Evolutionary conservation across 257 asterid genomes (phyloP).

Genomic region (Mentha longifolia): DNA sequence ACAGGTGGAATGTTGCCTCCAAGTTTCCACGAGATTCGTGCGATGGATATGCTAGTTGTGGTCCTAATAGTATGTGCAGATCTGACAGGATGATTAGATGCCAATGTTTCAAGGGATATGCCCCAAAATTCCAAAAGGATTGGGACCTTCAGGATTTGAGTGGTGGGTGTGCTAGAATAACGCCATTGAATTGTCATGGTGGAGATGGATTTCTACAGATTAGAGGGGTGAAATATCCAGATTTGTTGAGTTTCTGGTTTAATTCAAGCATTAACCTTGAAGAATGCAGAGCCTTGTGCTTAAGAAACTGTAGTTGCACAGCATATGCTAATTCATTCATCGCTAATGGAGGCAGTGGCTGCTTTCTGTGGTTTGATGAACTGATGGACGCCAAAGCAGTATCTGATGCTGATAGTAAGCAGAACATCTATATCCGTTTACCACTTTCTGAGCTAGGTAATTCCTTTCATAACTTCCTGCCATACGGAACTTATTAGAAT

Average conservation of each 20-base stretch:
- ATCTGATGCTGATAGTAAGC: background rate
- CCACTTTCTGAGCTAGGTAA: slow-evolving; percentile 26
- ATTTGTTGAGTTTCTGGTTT: slow-evolving; percentile 7
- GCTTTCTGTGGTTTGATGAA: slow-evolving; percentile 9
- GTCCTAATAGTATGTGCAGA: slow-evolving; percentile 32
- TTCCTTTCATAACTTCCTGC: background rate
- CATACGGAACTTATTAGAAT: background rate
- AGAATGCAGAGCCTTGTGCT: slow-evolving; percentile 5
- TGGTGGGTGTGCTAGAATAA: slow-evolving; percentile 30
- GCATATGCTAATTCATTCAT: background rate
- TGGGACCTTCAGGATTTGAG: slow-evolving; percentile 29
- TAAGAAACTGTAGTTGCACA: background rate
- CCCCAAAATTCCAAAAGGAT: slow-evolving; percentile 18
- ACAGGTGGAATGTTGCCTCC: slow-evolving; percentile 21
- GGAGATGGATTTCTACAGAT: slow-evolving; percentile 29
- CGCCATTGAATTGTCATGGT: slow-evolving; percentile 14
- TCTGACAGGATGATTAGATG: background rate
- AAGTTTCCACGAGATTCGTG: slow-evolving; percentile 19
- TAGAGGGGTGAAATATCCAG: slow-evolving; percentile 16
- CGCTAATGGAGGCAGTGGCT: background rate
- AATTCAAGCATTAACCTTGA: slow-evolving; percentile 20
- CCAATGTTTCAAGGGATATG: slow-evolving; percentile 34
- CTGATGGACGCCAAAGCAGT: slow-evolving; percentile 12
- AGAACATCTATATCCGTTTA: slow-evolving; percentile 19
- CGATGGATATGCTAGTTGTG: slow-evolving; percentile 33